phyloP scores from a whole-genome alignment of 2,329 filamentous ascomycete species.

The Aspergillus sp. region DNA sequence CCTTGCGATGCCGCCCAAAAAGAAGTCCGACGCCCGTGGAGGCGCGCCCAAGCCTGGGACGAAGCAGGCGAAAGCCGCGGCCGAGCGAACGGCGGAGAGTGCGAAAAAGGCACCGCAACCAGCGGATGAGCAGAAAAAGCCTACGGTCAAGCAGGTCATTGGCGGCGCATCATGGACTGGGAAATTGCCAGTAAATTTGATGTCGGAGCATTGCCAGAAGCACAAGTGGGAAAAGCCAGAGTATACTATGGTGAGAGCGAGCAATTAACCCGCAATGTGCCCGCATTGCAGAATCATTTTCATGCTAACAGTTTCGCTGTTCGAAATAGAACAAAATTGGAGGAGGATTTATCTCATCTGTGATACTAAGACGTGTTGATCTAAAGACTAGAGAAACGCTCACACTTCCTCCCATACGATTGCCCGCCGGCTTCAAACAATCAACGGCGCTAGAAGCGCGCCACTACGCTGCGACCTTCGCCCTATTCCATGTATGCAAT shows the following conservation, averaged over 20 bases:
- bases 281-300: not conserved
- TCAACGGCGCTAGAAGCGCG: constrained; percentile 84
- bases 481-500: constrained; percentile 85
- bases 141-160: constrained; percentile 72
- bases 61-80: constrained; percentile 41
- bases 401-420: constrained; percentile 75
- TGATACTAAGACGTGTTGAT: constrained; percentile 72
- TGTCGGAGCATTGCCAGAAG: constrained; percentile 93
- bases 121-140: constrained; percentile 55
- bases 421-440: constrained; percentile 74
- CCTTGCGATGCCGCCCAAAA: constrained; percentile 40
- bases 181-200: constrained; percentile 88
- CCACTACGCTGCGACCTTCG: constrained; percentile 91
- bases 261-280: not conserved
- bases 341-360: constrained; percentile 75
- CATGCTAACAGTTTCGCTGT: constrained; percentile 14
- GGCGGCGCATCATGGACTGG: constrained; percentile 96
- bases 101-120: constrained; percentile 37
- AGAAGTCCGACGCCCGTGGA: constrained; percentile 39
- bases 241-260: constrained; percentile 69
- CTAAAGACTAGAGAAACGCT: constrained; percentile 77
- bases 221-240: constrained; percentile 94
- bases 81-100: constrained; percentile 31
- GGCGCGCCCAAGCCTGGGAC: constrained; percentile 39
- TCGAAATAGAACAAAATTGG: constrained; percentile 59